Percentiles rank a stretch among this genome's conserved stretches.
phyloP scores from a whole-genome alignment of 2,329 filamentous ascomycete genomes.

The Apiospora malaysiana region DNA sequence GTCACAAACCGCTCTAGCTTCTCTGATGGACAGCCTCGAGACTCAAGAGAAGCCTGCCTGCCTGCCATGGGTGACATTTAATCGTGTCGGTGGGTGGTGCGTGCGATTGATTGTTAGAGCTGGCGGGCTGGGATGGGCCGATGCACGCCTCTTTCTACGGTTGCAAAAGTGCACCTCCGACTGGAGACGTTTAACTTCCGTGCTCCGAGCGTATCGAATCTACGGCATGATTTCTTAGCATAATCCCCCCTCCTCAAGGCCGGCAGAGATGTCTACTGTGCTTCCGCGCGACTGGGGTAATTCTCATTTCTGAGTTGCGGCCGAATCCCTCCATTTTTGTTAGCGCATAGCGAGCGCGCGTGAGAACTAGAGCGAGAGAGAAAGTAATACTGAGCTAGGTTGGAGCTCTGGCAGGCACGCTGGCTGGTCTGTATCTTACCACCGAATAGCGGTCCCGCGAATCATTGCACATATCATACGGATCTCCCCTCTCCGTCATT shows the following conservation, averaged over 20 bases:
- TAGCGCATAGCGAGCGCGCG: background rate
- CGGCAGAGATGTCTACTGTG: background rate
- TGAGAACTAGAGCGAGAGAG: background rate
- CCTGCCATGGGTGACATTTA: background rate
- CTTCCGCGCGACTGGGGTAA: background rate
- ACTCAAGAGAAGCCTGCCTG: background rate
- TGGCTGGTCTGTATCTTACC: background rate
- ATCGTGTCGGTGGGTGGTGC: background rate
- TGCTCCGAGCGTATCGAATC: constrained; percentile 7
- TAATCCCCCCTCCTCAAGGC: background rate
- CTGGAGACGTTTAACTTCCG: constrained; percentile 12
- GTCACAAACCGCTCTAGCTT: background rate
- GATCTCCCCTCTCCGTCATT: background rate
- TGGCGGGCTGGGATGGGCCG: background rate
- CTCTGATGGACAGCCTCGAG: background rate
- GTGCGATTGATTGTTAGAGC: background rate
- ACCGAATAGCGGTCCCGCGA: background rate
- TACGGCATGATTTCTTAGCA: background rate
- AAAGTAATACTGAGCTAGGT: background rate
- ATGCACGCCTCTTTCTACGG: background rate
- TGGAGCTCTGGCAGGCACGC: no score
- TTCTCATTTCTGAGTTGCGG: background rate
- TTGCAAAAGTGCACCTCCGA: background rate
- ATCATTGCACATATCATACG: background rate
- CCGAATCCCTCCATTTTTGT: background rate